Evolutionary conservation across 2,329 filamentous ascomycete genomes (phyloP).

Genomic region (Tricladium varicosporioides): DNA sequence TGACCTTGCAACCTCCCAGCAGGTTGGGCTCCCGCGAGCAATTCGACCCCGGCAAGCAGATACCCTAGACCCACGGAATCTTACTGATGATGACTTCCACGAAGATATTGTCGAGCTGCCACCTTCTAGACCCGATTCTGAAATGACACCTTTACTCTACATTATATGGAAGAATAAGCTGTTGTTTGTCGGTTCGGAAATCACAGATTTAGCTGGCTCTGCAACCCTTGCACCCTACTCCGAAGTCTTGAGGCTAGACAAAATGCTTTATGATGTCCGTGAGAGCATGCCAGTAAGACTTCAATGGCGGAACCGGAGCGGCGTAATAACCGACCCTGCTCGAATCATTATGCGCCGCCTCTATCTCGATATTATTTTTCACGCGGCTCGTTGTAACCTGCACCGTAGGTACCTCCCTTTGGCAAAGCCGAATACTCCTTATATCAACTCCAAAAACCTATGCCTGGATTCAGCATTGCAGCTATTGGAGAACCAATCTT

Average conservation of each 20-base stretch:
- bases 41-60: conserved; percentile 61
- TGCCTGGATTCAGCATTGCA: conserved; percentile 49
- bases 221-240: conserved; percentile 45
- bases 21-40: conserved; percentile 65
- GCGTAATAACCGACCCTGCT: conserved; percentile 46
- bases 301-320: conserved; percentile 45
- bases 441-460: conserved; percentile 47
- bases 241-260: conserved; percentile 49
- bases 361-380: conserved; percentile 42
- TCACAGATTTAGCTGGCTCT: conserved; percentile 48
- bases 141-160: conserved; percentile 57
- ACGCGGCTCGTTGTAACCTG: conserved; percentile 27
- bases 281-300: conserved; percentile 45
- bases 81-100: conserved; percentile 63
- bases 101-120: conserved; percentile 54
- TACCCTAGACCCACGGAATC: conserved; percentile 57
- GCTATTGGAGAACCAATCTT: conserved; percentile 46
- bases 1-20: conserved; percentile 62
- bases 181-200: conserved; percentile 49
- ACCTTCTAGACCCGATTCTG: conserved; percentile 49
- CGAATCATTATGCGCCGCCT: conserved; percentile 49
- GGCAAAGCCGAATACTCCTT: conserved; percentile 49
- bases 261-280: conserved; percentile 43
- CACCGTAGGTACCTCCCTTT: conserved; percentile 29
- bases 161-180: conserved; percentile 46